Evolutionary conservation across 139 green algal species (phyloP), one percentile per base, ranked within the genome.

Genomic region (Coelastrella sp.): DNA sequence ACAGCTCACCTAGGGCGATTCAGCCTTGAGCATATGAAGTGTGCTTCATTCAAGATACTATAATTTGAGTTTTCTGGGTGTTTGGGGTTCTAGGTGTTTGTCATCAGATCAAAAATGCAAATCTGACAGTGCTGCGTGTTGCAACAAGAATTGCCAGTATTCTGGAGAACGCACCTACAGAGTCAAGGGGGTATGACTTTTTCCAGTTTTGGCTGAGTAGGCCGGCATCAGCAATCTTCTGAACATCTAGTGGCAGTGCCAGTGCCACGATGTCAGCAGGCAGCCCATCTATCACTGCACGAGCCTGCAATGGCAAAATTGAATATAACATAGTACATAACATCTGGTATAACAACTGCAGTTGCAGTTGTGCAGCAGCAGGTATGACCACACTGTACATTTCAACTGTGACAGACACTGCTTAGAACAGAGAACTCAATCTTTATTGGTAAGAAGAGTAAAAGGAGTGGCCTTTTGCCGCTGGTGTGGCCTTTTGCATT

Each of bases 241-340:
- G 90, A 4, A 98, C 87, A 85, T 98, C 96, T 27, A 98, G 92
- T 7, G 96, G 95, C 84, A 98, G 92, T 1, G 96, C 96, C 68
- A 98, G 93, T 0, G 96, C 95, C 15, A 96, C 94, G 8, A 98
- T 94, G 80, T 98, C 96, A 7, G 93, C 96, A 5, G 96, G 96
- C 65, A 98, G 90, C 66, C 96, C 96, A 78, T 98, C 96, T 9
- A 95, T 95, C 0, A 98, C 94, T 0, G 96, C 96, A 63, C 96
- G 93, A 17, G 96, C 95, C 92, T 95, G 91, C 20, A 89, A 72
- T 20, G 11, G 0, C 83, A 79, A 87, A 6, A 7, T 60, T 22
- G n/a, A 19, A 24, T 8, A 8, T 27, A 76, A 76, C 68, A 20
- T 22, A 4, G 4, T 20, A 4, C 1, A 20, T 20, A 75, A 20